Evolutionary conservation across 2,329 filamentous ascomycete genomes (phyloP).

Genomic region (Pezicula carpinea): DNA sequence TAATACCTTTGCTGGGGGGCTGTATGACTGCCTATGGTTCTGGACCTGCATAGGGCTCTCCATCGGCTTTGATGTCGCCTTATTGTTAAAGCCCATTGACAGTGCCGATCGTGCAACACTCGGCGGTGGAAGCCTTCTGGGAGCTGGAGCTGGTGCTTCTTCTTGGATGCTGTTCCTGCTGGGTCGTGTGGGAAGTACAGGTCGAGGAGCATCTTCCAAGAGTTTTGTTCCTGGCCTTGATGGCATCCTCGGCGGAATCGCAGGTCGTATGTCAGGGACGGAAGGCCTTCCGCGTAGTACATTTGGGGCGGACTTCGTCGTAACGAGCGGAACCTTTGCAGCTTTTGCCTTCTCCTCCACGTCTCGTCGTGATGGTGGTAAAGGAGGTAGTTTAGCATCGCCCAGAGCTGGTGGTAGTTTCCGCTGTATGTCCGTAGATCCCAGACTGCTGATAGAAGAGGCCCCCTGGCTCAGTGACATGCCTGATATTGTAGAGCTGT

Average conservation of each 20-base stretch:
- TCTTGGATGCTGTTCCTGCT: constrained; percentile 5
- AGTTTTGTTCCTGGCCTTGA: constrained; percentile 37
- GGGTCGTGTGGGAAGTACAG: constrained; percentile 24
- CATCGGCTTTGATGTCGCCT: constrained; percentile 3
- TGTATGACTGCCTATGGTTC: constrained; percentile 10
- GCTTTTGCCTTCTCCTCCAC: constrained; percentile 40
- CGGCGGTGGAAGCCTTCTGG: constrained; percentile 20
- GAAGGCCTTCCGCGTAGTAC: constrained; percentile 25
- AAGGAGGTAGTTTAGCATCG: constrained; percentile 49
- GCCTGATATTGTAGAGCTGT: constrained; percentile 48
- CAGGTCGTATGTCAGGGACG: constrained; percentile 19
- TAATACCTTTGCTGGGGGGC: constrained; percentile 47
- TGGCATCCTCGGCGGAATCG: constrained; percentile 45
- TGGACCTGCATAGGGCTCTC: constrained; percentile 16
- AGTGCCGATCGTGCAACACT: constrained; percentile 15
- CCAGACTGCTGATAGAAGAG: constrained; percentile 42
- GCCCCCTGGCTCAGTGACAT: constrained; percentile 42
- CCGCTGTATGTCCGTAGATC: constrained; percentile 36
- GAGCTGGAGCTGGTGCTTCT: constrained; percentile 11
- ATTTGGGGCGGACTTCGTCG: constrained; percentile 34
- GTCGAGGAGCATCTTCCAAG: constrained; percentile 23
- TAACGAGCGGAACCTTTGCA: constrained; percentile 30
- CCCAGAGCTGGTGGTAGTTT: constrained; percentile 54
- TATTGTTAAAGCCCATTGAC: constrained; percentile 23
- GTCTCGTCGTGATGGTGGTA: constrained; percentile 52